Conservation (phyloP, 352 stramenopile genomes). For the Aphanomyces euteiches region DNA sequence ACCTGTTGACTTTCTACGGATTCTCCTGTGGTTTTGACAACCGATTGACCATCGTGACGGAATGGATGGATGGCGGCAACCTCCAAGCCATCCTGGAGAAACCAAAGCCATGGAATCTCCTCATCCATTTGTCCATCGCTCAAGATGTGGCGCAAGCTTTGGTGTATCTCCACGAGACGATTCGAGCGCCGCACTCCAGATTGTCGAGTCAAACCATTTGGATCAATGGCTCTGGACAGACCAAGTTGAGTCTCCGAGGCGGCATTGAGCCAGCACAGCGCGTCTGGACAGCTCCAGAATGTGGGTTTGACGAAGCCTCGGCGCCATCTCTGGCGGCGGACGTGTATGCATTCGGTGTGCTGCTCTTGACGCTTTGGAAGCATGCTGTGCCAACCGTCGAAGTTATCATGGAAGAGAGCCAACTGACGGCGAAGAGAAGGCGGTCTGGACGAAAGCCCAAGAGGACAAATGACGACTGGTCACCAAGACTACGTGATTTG, state of each 20-base stretch:
- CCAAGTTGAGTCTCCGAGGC: not conserved
- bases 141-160: not conserved
- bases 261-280: not conserved
- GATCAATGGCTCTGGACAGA: not conserved
- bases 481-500: too few relatives aligned
- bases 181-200: not conserved
- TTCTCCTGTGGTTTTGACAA: not conserved
- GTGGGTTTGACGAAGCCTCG: too few relatives aligned
- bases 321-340: not conserved
- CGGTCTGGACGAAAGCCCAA: too few relatives aligned
- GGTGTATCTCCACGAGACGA: not conserved
- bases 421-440: too few relatives aligned
- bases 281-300: not conserved
- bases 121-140: not conserved
- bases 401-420: not conserved
- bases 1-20: not conserved
- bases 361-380: not conserved
- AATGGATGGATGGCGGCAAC: conserved; percentile 3
- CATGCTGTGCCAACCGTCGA: not conserved
- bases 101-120: not conserved
- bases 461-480: too few relatives aligned
- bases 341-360: not conserved
- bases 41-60: not conserved
- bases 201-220: not conserved
- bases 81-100: not conserved